These are phyloP conservation scores for Alternaria atra DNA, from an alignment of 2,329 filamentous ascomycete genomes.

Conservation along the genomic window DNA sequence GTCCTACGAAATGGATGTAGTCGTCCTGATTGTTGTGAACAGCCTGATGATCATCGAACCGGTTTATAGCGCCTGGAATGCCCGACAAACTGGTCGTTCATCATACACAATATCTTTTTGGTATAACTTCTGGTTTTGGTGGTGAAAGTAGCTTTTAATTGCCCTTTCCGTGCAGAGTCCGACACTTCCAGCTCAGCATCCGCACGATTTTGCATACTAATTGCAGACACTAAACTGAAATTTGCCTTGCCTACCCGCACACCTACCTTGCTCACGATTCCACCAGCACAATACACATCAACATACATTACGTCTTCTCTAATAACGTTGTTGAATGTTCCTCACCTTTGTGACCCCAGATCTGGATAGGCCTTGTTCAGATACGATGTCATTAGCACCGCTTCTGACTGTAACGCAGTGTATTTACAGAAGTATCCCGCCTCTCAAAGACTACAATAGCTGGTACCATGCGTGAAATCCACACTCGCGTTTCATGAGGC, in stretches of 20 bases:
- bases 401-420: neutral
- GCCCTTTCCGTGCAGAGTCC: neutral
- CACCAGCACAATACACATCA: neutral
- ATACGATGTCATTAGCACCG: neutral
- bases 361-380: neutral
- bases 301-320: neutral
- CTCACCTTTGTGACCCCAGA: neutral
- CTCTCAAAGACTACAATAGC: neutral
- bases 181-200: neutral
- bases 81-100: no score
- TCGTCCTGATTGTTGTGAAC: neutral
- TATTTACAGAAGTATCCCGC: neutral
- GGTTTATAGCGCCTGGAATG: neutral
- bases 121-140: no score
- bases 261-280: neutral
- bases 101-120: neutral
- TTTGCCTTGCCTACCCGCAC: neutral
- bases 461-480: neutral
- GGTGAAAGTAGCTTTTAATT: neutral
- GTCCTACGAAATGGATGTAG: neutral
- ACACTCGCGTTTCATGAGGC: neutral
- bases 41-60: neutral
- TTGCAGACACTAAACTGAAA: neutral
- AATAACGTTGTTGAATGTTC: neutral
- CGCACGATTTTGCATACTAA: neutral